Base-by-base conservation (phyloP, 441 rosid genomes). In the Francoa sonchifolia region DNA sequence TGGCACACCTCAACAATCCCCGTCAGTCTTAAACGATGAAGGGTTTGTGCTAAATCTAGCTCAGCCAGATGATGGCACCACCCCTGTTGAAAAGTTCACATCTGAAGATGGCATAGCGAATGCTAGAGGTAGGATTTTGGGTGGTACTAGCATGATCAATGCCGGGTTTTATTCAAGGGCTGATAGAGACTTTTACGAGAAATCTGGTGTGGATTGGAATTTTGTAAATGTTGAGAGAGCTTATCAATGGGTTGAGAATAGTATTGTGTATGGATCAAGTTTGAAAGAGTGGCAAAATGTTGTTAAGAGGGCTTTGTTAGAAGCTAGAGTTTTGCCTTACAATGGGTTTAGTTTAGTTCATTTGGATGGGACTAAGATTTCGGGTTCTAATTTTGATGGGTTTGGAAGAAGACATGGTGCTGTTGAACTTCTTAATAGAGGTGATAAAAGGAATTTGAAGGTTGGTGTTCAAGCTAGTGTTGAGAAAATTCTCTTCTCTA, bases 101-200 rank as follows among this genome's bases (percentile, higher is more conserved):
- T 34, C 39, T 4, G 37, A 33, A 33, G 37, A 33, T 15, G 37
- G 37, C 8, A 19, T 33, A 9, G 19, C 13, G 6, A 33, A 33
- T 15, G 6, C 6, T 8, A 33, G 37, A 13, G 37, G 17, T 8
- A 33, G 39, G 20, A 17, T 34, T 11, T 21, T 34, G 9, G 39
- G 39, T 1, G 39, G 39, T 4, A 5, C 20, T 21, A 34, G 39
- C 39, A 34, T 34, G 39, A 34, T 34, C 39, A 34, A 34, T 15
- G 19, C 20, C 1, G 39, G 19, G 0, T 34, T 34, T 5, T 16
- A 34, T 17, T 34, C 39, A 2, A 34, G 39, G 10, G 39, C 39
- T 3, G 20, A 34, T 1, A 2, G 8, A 3, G 20, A 34, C 1
- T 34, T 34, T n/a, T 34, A 34, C 19, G 19, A 34, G 1, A 2